Evolutionary conservation across 2,329 filamentous ascomycete genomes (phyloP).

Genomic region (Beauveria sp.): DNA sequence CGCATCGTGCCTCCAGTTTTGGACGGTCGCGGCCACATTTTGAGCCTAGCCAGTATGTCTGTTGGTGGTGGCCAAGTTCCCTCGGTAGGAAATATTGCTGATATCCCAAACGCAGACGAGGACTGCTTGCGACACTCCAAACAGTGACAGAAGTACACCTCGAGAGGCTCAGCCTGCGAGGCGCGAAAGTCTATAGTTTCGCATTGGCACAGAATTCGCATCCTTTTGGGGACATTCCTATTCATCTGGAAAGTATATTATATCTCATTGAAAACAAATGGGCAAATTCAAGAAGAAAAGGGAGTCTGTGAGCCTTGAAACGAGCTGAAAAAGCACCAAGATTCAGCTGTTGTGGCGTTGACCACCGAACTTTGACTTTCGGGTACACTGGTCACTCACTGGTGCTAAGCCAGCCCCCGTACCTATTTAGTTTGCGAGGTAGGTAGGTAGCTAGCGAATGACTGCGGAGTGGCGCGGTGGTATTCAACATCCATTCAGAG

Average conservation of each 20-base stretch:
- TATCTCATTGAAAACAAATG: background rate
- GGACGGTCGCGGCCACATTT: constrained; percentile 30
- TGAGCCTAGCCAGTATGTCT: constrained; percentile 24
- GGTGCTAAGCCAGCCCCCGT: background rate
- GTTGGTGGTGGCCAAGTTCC: constrained; percentile 32
- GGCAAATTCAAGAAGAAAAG: background rate
- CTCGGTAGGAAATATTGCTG: constrained; percentile 33
- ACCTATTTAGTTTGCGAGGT: background rate
- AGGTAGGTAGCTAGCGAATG: background rate
- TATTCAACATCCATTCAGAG: background rate
- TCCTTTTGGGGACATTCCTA: background rate
- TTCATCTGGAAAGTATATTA: background rate
- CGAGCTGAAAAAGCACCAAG: background rate
- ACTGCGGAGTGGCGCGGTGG: background rate
- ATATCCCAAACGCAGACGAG: constrained; percentile 37
- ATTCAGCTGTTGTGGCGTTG: background rate
- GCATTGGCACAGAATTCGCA: constrained; percentile 30
- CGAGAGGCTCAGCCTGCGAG: constrained; percentile 25
- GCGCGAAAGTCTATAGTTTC: constrained; percentile 28
- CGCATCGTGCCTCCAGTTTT: constrained; percentile 33
- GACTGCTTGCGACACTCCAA: constrained; percentile 37
- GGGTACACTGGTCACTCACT: background rate
- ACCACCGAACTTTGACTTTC: background rate
- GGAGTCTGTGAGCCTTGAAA: background rate
- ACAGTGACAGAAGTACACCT: constrained; percentile 39